Percentiles rank a stretch among this genome's conserved stretches.
Evolutionary conservation across 2,329 filamentous ascomycete genomes (phyloP).

Genomic region (Fusarium sp.): DNA sequence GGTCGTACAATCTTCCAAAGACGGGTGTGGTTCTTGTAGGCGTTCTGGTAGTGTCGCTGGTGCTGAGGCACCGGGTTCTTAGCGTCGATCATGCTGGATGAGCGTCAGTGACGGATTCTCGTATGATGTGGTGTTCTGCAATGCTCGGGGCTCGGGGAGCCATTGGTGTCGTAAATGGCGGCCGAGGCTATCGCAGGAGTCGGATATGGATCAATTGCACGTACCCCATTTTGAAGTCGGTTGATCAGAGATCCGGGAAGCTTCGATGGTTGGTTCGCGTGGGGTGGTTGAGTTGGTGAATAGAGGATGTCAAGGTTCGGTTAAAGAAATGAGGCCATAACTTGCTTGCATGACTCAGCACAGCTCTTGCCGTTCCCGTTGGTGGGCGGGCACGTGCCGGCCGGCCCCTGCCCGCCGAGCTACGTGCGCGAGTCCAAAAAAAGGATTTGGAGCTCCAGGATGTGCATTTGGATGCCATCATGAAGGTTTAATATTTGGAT

Average conservation of each 20-base stretch:
- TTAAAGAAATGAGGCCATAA: slow-evolving; percentile 56
- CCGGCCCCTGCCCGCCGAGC: slow-evolving; percentile 14
- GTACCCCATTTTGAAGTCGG: slow-evolving; percentile 56
- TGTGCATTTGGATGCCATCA: slow-evolving; percentile 4
- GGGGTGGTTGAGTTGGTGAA: slow-evolving; percentile 44
- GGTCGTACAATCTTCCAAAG: slow-evolving; percentile 80
- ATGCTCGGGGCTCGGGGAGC: slow-evolving; percentile 24
- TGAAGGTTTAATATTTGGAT: slow-evolving; percentile 1
- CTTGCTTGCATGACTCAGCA: slow-evolving; percentile 52
- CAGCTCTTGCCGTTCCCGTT: slow-evolving; percentile 36
- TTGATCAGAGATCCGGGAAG: slow-evolving; percentile 39
- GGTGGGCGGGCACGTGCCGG: slow-evolving; percentile 37
- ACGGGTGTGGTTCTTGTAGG: slow-evolving; percentile 74
- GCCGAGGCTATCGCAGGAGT: slow-evolving; percentile 18
- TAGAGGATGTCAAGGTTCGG: slow-evolving; percentile 46
- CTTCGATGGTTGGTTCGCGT: slow-evolving; percentile 40
- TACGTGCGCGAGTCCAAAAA: slow-evolving; percentile 29
- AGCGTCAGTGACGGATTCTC: slow-evolving; percentile 46
- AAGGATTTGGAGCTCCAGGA: slow-evolving; percentile 13
- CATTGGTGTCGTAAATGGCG: slow-evolving; percentile 42
- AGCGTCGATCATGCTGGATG: slow-evolving; percentile 70
- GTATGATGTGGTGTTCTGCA: slow-evolving; percentile 42
- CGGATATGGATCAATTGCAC: slow-evolving; percentile 42
- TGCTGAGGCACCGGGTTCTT: slow-evolving; percentile 80
- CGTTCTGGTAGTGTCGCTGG: slow-evolving; percentile 79